phyloP scores from a whole-genome alignment of 306 rosid genomes.

The Macrotyloma uniflorum region DNA sequence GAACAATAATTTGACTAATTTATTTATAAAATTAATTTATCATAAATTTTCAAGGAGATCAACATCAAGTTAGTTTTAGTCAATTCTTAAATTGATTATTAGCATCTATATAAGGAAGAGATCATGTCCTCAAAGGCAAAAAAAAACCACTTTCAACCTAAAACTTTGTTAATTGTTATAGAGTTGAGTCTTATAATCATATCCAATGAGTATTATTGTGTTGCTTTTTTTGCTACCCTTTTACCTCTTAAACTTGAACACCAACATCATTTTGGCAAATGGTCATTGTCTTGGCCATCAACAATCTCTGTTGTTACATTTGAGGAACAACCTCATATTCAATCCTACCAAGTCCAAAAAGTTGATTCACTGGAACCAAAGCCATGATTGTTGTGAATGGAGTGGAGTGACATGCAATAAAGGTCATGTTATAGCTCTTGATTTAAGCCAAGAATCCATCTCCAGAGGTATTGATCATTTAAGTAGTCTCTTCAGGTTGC shows the following conservation, averaged over 20 bases:
- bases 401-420: neutral
- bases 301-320: neutral
- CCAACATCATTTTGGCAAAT: neutral
- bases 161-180: neutral
- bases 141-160: neutral
- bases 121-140: neutral
- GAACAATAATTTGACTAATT: neutral
- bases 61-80: too few relatives aligned
- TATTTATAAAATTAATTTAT: neutral
- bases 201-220: neutral
- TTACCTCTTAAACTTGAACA: conserved; percentile 3
- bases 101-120: conserved; percentile 1
- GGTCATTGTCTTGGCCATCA: neutral
- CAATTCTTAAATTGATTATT: too few relatives aligned
- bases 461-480: neutral
- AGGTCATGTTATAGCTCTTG: neutral
- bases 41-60: too few relatives aligned
- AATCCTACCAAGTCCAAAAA: neutral
- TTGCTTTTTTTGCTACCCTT: neutral
- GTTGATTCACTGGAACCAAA: neutral
- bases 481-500: neutral
- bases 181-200: neutral
- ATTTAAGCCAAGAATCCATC: conserved; percentile 9
- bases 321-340: conserved; percentile 1
- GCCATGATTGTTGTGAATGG: conserved; percentile 18